Evolutionary conservation across 2,329 filamentous ascomycete species (phyloP).

Genomic region (Xylariales sp.): DNA sequence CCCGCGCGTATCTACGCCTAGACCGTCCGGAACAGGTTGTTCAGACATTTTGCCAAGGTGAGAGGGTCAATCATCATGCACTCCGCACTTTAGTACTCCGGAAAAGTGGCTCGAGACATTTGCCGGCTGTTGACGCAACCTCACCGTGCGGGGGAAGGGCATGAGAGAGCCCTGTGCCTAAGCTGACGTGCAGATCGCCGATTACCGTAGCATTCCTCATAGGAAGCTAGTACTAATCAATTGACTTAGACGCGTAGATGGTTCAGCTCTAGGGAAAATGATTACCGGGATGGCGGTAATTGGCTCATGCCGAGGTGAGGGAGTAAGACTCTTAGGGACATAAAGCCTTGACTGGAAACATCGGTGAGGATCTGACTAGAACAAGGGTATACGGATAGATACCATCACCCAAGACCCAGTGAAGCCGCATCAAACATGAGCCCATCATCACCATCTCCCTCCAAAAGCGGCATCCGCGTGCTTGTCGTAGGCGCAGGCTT

Average conservation of each 20-base stretch:
- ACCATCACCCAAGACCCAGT: not conserved
- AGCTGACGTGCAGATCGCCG: slow-evolving; percentile 23
- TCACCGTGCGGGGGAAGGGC: slow-evolving; percentile 34
- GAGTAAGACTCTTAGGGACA: slow-evolving; percentile 3
- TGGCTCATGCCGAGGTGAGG: slow-evolving; percentile 1
- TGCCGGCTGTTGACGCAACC: slow-evolving; percentile 33
- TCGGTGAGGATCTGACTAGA: not conserved
- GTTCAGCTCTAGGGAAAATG: slow-evolving; percentile 5
- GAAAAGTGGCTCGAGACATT: slow-evolving; percentile 22
- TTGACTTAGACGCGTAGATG: not conserved
- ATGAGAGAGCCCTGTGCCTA: slow-evolving; percentile 4
- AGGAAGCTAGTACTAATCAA: not conserved
- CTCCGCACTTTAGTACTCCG: slow-evolving; percentile 24
- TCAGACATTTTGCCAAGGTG: slow-evolving; percentile 16
- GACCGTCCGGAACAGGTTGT: not conserved
- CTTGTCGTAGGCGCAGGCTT: slow-evolving; percentile 66
- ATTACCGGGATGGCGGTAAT: slow-evolving; percentile 21
- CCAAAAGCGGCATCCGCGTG: slow-evolving; percentile 57
- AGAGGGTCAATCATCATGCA: slow-evolving; percentile 7
- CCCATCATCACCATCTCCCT: slow-evolving; percentile 38
- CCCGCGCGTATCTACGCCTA: not conserved
- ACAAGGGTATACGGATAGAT: slow-evolving; percentile 14
- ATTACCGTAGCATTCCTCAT: slow-evolving; percentile 23
- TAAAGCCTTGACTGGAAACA: slow-evolving; percentile 14
- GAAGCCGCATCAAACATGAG: slow-evolving; percentile 37